A percentile compares a stretch with the other conserved stretches of the same genome.
phyloP scores from a whole-genome alignment of 805 yeast species.

The Torulaspora quercuum region DNA sequence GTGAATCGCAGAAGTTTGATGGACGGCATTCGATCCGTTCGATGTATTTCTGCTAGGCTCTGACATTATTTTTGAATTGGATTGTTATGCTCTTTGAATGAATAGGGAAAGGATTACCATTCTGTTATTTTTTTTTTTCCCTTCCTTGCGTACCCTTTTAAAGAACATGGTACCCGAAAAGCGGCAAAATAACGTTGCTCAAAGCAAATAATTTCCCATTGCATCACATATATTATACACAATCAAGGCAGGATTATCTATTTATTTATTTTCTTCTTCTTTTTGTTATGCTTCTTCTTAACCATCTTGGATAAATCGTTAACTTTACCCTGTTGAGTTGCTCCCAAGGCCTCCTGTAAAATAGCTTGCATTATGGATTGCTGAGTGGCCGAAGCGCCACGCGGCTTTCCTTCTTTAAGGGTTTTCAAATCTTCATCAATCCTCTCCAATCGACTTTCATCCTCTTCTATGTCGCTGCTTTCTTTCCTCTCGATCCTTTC shows the following conservation, averaged over 20 bases:
- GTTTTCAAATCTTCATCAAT: conserved; percentile 55
- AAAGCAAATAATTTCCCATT: conserved; percentile 8
- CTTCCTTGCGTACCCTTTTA: conserved; percentile 7
- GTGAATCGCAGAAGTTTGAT: conserved; percentile 2
- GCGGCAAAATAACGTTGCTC: conserved; percentile 4
- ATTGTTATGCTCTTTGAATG: not conserved
- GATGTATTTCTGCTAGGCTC: conserved; percentile 4
- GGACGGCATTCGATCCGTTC: not conserved
- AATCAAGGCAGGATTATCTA: conserved; percentile 1
- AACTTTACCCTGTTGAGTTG: conserved; percentile 34
- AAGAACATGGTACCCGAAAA: conserved; percentile 2
- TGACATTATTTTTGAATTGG: conserved; percentile 1
- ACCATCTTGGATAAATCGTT: conserved; percentile 64
- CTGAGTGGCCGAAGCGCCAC: conserved; percentile 50
- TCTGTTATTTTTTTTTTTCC: conserved; percentile 1
- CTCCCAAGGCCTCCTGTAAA: conserved; percentile 25
- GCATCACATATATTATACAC: conserved; percentile 2
- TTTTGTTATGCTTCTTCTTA: conserved; percentile 51
- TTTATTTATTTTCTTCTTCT: conserved; percentile 1
- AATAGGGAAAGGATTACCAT: not conserved
- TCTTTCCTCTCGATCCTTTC: conserved; percentile 39
- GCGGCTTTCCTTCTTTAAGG: conserved; percentile 45
- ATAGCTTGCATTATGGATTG: conserved; percentile 57
- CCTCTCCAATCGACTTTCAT: conserved; percentile 49
- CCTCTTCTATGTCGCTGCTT: conserved; percentile 39